Evolutionary conservation across 352 stramenopile genomes (phyloP), one percentile per base, ranked within the genome.

Genomic region (Blastocystis sp.): DNA sequence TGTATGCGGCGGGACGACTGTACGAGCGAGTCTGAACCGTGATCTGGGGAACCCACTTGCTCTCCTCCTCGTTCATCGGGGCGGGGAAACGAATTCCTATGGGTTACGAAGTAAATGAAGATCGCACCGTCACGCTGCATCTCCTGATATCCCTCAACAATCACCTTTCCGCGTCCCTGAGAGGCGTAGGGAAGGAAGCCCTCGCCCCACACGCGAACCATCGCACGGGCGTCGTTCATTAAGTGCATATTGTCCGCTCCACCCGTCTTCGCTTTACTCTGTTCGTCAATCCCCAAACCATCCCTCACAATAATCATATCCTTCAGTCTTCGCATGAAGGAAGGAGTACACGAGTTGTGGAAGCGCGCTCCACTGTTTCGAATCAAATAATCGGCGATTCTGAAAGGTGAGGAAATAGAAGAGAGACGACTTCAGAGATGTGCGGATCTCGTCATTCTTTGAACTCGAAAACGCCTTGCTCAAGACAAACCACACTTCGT

Each of bases 401-500:
- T 84, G n/a, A 16, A 16, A 9, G 21, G 44, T 42, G 73, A 4
- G 4, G 7, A 18, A 72, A 18, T 24, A 34, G n/a, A 53, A 14
- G 24, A 9, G 21, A 40, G n/a, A 11, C 46, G 76, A 84, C 73
- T 84, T 69, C 29, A 84, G 42, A 40, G 73, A 11, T 29, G 53
- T 27, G 24, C 73, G 54, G 44, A 84, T 73, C 9, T 73, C 54
- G 38, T n/a, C 29, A 56, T 84, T 84, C 34, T 49, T 73, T 16
- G 29, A 48, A 56, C 59, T 84, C 18, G 46, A 44, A 6, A 84
- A 36, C 4, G 54, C 73, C 73, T 71, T 84, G 7, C 44, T 40
- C 8, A 84, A 27, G 16, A 84, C 73, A 76, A 84, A 84, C 73
- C 73, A 84, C 36, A 84, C 73, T 75, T 84, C 73, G 24, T 84